A percentile compares a stretch with the other conserved stretches of the same genome.
Conservation (phyloP, 169 alveolate genomes). For the Babesia ovis region DNA sequence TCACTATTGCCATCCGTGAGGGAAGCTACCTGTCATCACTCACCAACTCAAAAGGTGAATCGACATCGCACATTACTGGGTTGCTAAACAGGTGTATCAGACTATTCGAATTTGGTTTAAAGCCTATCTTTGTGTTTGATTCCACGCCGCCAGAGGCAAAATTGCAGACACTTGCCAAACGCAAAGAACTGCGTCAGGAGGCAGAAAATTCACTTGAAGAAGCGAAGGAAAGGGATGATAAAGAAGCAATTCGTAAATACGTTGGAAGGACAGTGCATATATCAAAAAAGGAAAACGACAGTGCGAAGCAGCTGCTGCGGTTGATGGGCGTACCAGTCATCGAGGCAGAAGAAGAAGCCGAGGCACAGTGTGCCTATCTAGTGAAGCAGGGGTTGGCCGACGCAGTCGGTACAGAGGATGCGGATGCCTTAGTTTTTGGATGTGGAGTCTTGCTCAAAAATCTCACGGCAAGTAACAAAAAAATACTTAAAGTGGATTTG, state of each 20-base stretch:
- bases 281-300: conserved; percentile 90
- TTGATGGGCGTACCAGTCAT: conserved; percentile 94
- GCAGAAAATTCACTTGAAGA: conserved; percentile 84
- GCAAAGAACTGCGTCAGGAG: conserved; percentile 87
- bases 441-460: conserved; percentile 81
- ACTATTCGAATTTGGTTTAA: conserved; percentile 89
- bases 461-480: conserved; percentile 70
- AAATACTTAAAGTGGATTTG: conserved; percentile 74
- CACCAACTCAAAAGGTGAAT: conserved; percentile 91
- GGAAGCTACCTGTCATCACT: conserved; percentile 81
- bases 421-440: conserved; percentile 95
- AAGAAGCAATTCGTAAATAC: conserved; percentile 89
- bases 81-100: conserved; percentile 85
- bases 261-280: conserved; percentile 91
- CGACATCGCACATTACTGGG: conserved; percentile 89
- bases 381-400: conserved; percentile 88
- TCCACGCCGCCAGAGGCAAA: conserved; percentile 97
- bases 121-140: conserved; percentile 97
- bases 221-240: conserved; percentile 90
- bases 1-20: conserved; percentile 88
- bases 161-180: conserved; percentile 81
- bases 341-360: conserved; percentile 96
- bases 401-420: conserved; percentile 96
- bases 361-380: conserved; percentile 95
- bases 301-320: conserved; percentile 87